Conservation (phyloP, 2,329 filamentous ascomycete genomes). For the Orbilia blumenaviensis region DNA sequence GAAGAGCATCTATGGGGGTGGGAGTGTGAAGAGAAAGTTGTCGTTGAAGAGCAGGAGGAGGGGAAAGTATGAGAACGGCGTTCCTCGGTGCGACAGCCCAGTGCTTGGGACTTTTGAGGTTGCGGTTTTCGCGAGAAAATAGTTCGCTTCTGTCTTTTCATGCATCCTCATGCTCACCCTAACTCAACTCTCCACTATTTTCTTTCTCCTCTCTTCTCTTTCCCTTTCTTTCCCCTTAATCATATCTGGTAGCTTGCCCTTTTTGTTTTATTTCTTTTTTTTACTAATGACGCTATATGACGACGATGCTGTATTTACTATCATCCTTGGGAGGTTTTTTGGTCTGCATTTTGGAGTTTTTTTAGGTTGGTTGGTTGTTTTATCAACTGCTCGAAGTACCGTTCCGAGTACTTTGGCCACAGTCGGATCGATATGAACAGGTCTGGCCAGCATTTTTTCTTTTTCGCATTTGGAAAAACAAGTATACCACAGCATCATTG, state of each 20-base stretch:
- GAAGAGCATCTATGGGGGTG: constrained; percentile 16
- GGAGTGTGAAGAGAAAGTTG: constrained; percentile 28
- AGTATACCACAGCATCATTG: too few species aligned
- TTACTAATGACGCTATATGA: too few species aligned
- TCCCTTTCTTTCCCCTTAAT: background rate
- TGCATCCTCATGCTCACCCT: background rate
- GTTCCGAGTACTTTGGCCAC: too few species aligned
- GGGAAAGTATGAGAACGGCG: constrained; percentile 24
- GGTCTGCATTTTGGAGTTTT: too few species aligned
- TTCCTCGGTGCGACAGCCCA: constrained; percentile 47
- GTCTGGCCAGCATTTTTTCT: background rate
- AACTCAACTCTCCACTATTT: too few species aligned
- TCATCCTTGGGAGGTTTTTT: too few species aligned
- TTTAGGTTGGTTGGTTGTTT: too few species aligned
- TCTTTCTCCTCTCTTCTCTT: background rate
- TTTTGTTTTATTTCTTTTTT: background rate
- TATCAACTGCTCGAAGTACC: too few species aligned
- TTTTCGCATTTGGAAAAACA: too few species aligned
- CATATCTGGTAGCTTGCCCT: background rate
- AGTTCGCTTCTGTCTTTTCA: background rate
- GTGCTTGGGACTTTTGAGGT: constrained; percentile 39
- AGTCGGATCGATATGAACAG: background rate
- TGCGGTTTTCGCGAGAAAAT: constrained; percentile 31
- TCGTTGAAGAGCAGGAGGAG: constrained; percentile 29
- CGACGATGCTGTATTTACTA: too few species aligned